Evolutionary conservation across 805 yeast genomes (phyloP).

Genomic region (Candida boidinii): DNA sequence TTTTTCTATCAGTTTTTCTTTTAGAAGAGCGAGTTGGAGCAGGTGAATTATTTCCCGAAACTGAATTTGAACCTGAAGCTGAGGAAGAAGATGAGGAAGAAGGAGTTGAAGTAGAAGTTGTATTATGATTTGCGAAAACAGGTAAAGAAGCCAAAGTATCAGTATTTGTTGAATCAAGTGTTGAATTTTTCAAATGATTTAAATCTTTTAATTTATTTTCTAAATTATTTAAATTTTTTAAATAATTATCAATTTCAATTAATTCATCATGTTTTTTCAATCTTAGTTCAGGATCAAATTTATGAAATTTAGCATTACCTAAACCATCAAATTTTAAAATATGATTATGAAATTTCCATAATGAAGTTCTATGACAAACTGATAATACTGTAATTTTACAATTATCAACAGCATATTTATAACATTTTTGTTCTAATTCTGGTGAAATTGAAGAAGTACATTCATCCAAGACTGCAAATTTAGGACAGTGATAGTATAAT

Average conservation of each 20-base stretch:
- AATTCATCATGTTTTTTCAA: constrained; percentile 73
- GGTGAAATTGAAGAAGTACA: constrained; percentile 93
- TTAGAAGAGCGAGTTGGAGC: too few relatives aligned
- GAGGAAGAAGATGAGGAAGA: too few relatives aligned
- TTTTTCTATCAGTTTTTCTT: constrained; percentile 6
- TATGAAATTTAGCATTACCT: constrained; percentile 37
- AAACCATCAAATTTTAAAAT: constrained; percentile 82
- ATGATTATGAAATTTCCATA: constrained; percentile 86
- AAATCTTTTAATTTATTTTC: constrained; percentile 60
- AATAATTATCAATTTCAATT: constrained; percentile 53
- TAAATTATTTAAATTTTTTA: constrained; percentile 64
- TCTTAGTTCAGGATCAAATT: constrained; percentile 66
- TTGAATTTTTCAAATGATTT: constrained; percentile 19
- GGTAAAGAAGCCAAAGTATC: too few relatives aligned
- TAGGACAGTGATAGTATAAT: constrained; percentile 82
- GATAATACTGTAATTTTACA: constrained; percentile 77
- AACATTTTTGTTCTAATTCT: constrained; percentile 85
- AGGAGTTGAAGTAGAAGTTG: too few relatives aligned
- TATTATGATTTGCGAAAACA: too few relatives aligned
- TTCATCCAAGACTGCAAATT: constrained; percentile 91
- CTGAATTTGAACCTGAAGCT: too few relatives aligned
- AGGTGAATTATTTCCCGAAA: too few relatives aligned
- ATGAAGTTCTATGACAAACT: constrained; percentile 85
- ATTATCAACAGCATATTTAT: constrained; percentile 62
- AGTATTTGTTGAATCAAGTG: too few relatives aligned